Evolutionary conservation across 345 rosid species (phyloP), one percentile per base, ranked within the genome.

Genomic region (Eucalyptus curtisii): DNA sequence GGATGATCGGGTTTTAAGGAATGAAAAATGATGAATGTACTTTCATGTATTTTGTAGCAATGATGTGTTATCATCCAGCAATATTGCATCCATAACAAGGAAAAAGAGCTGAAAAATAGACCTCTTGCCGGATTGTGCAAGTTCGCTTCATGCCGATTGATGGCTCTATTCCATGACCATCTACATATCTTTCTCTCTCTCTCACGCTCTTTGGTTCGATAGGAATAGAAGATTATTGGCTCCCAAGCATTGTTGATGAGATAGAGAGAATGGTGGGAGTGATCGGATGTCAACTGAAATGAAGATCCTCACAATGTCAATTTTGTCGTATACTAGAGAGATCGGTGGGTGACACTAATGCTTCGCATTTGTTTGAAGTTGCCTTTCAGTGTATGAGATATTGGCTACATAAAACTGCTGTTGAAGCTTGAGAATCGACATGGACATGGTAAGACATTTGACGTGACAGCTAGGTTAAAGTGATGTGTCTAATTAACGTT

Each of bases 401-500:
- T 9, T 9, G 25, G 61, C 5, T 9, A 13, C 61, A 2, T 22
- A 24, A 55, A 55, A 4, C 5, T 22, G 5, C 25, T 55, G 61
- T 9, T 1, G 6, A 55, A 55, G 30, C 24, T 7, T 16, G 98
- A 30, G 99, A 93, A 85, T 93, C 94, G 50, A 85, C 92, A 55
- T 13, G 3, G 6, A 22, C 27, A 55, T 55, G 30, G 30, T 22
- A 55, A 55, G 61, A 8, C 5, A 22, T 6, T 55, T 59, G 7
- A 59, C 27, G 66, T 15, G 0, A 27, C 7, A 12, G 1, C 4
- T 1, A 11, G 4, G 4, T 27, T 12, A 27, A 12, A 59, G 31
- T 3, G 16, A 59, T 53, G 57, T 53, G 57, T 53, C 25, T 53
- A 10, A 7, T 20, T 53, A 53, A 53, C 3, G 4, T 53, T 53